Evolutionary conservation across 352 stramenopile species (phyloP).

Genomic region (Phytophthora vignae): DNA sequence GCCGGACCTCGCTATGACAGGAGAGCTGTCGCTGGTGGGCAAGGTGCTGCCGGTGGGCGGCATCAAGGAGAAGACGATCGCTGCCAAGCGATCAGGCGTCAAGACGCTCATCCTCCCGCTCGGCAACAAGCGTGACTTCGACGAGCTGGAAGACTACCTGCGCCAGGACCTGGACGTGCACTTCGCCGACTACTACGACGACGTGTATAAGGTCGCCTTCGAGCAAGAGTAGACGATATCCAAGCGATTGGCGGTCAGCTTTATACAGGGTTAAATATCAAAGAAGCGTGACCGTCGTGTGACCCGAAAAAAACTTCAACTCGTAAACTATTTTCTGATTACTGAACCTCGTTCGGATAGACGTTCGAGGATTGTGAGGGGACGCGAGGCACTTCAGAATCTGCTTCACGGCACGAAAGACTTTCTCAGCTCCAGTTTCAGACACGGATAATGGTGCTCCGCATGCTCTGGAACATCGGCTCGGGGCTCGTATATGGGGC

Average conservation of each 20-base stretch:
- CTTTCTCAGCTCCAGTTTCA: background rate
- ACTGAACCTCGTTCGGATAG: too few species aligned
- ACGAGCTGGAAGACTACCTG: conserved; percentile 97
- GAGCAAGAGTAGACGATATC: conserved; percentile 49
- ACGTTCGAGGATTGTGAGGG: conserved; percentile 6
- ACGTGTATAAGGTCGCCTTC: conserved; percentile 96
- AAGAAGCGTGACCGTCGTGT: conserved; percentile 9
- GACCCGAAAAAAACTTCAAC: background rate
- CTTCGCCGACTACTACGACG: conserved; percentile 97
- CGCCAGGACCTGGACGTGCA: conserved; percentile 96
- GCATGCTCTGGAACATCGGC: conserved; percentile 80
- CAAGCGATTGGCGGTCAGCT: background rate
- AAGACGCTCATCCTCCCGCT: conserved; percentile 95
- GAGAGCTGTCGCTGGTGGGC: conserved; percentile 96
- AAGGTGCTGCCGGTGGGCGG: conserved; percentile 99
- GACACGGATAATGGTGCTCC: conserved; percentile 63
- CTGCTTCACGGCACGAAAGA: conserved; percentile 12
- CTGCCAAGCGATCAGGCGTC: conserved; percentile 95
- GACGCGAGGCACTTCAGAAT: conserved; percentile 23
- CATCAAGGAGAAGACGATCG: conserved; percentile 99
- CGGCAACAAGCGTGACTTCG: conserved; percentile 97
- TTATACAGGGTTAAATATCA: conserved; percentile 16
- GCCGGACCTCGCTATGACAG: conserved; percentile 98
- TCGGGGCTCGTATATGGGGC: conserved; percentile 63
- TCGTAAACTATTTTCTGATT: background rate